These are phyloP conservation scores for Ensete ventricosum DNA, from an alignment of 176 grass and related monocot genomes.

Conservation along the genomic window DNA sequence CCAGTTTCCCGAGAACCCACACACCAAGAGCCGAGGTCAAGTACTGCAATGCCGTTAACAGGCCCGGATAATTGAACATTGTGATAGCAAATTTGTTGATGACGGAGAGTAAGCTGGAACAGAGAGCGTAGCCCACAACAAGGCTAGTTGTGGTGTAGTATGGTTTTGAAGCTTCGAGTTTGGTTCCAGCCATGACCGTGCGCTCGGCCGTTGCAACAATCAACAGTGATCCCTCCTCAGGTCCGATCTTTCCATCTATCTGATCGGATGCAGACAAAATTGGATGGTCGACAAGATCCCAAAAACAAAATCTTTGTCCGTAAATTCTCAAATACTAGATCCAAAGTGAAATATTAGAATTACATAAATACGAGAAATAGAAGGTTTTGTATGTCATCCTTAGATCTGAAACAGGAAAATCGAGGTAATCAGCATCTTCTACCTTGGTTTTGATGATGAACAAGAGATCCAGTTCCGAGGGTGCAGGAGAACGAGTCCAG, in stretches of 20 bases:
- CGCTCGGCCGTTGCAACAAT: background rate
- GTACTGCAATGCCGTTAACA: conserved; percentile 4
- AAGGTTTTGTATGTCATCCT: background rate
- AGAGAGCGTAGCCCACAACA: conserved; percentile 6
- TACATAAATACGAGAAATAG: no score
- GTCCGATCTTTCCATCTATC: background rate
- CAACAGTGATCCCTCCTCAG: background rate
- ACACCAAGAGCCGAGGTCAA: conserved; percentile 1
- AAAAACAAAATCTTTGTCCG: no score
- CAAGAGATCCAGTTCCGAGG: background rate
- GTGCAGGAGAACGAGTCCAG: background rate
- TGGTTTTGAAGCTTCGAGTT: conserved; percentile 2
- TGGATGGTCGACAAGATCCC: no score
- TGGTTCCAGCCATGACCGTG: background rate
- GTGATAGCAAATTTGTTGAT: conserved; percentile 9
- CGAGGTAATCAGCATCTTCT: background rate
- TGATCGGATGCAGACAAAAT: no score
- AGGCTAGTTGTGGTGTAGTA: background rate
- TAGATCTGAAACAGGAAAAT: background rate
- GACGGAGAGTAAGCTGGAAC: conserved; percentile 2
- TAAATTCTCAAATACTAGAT: no score
- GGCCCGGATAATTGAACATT: background rate
- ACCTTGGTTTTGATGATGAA: background rate
- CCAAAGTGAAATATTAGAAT: no score
- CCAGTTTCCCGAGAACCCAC: conserved; percentile 11